Evolutionary conservation across 2,329 filamentous ascomycete genomes (phyloP), one percentile per base, ranked within the genome.

Genomic region (Elsinoe fawcettii): DNA sequence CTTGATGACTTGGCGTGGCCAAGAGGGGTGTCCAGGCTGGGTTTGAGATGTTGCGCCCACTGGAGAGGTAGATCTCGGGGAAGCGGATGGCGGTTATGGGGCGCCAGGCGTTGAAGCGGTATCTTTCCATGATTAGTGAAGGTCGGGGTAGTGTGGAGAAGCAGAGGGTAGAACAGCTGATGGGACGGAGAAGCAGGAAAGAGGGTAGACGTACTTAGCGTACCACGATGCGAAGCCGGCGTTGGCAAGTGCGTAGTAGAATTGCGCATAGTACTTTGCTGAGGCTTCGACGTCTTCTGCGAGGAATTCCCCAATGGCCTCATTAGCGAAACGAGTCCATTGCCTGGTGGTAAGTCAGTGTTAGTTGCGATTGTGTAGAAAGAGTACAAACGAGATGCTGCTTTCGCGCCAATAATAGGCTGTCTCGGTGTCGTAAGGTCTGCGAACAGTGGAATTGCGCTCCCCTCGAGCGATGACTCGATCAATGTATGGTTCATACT

Each of bases 191-290:
- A 37, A 37, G 14, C 5, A 20, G 41, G 25, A 5, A 20, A 27
- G 41, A 20, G 41, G 41, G 20, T 2, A 46, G 18, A 37, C 41
- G 14, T 62, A 64, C 51, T 67, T 67, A 2, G 63, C 59, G 46
- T 66, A 60, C 63, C 64, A 67, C 20, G 60, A 57, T 9, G 65
- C 66, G 20, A 68, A 66, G 7, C 60, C 66, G 39, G 66, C 65
- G 51, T 68, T 68, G 18, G 64, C 62, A 14, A 66, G 60, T 7
- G 66, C 66, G 51, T 66, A 67, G 55, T 68, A 65, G 20, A 68
- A 58, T 46, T 67, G 64, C 1, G 63, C 61, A 30, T 66, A 66
- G 62, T 67, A 66, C 43, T 64, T 65, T 12, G 66, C 66, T 3
- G 66, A 64, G 3, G 36, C 57, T 6, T 61, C 34, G 7, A 67